Conservation (phyloP, 768 basidiomycete species). For the Coprinellus micaceus region DNA sequence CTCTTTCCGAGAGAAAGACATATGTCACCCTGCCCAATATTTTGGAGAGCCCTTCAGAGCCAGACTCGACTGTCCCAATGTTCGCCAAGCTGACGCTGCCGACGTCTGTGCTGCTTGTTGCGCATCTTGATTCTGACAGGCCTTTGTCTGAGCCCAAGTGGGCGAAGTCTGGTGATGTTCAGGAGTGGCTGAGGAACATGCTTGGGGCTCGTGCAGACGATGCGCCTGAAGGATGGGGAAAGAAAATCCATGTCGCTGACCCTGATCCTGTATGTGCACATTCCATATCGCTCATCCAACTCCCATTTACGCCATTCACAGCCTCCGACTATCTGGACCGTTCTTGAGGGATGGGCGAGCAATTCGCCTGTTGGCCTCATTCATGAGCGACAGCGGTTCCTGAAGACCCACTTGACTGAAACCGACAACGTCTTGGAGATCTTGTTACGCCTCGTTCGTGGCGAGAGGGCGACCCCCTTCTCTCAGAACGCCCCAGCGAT, state of each 20-base stretch:
- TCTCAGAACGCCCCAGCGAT: constrained; percentile 60
- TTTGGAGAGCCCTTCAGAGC: constrained; percentile 34
- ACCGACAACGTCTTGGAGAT: constrained; percentile 91
- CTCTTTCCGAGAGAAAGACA: constrained; percentile 67
- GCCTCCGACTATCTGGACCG: constrained; percentile 90
- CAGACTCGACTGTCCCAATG: constrained; percentile 69
- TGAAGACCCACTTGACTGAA: constrained; percentile 83
- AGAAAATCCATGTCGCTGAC: constrained; percentile 87
- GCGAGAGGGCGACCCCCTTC: constrained; percentile 75
- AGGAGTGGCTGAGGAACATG: constrained; percentile 89
- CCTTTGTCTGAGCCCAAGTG: constrained; percentile 95
- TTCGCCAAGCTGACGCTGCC: constrained; percentile 57
- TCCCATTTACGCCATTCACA: constrained; percentile 26
- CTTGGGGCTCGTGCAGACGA: constrained; percentile 74
- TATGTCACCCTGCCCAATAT: constrained; percentile 58
- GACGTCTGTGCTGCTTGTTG: constrained; percentile 57
- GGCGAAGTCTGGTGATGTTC: constrained; percentile 92
- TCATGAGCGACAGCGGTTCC: constrained; percentile 81
- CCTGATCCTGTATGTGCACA: constrained; percentile 81
- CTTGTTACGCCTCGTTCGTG: constrained; percentile 84
- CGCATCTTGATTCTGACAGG: constrained; percentile 80
- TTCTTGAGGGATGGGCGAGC: constrained; percentile 86
- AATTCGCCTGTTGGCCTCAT: constrained; percentile 74
- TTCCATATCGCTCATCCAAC: background rate
- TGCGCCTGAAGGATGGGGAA: constrained; percentile 89